Evolutionary conservation across 2,329 filamentous ascomycete genomes (phyloP), one percentile per base, ranked within the genome.

Genomic region (Sordariomycetes sp.): DNA sequence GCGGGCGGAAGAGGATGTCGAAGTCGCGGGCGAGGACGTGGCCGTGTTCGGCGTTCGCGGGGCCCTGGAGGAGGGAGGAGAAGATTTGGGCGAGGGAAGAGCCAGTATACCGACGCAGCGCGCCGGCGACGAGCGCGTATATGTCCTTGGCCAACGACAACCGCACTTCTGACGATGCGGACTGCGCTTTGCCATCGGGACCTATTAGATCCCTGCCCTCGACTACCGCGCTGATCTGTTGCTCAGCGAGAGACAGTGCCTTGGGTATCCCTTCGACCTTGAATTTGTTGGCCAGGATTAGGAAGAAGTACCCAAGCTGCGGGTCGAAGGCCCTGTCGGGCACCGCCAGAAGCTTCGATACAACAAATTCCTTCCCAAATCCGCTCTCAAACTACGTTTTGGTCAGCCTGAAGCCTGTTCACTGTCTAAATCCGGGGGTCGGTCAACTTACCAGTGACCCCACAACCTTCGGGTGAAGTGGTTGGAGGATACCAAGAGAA

Each of bases 241-340:
- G 59, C 57, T 71, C 67, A 1, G 63, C 32, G 14, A 65, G 58
- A 2, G 58, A 34, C 5, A 62, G 56, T 1, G 59, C 58, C 35
- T 58, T 61, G 18, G 60, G 60, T 50, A 62, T 61, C 40, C 60
- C 67, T 61, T 74, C 74, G 20, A 73, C 66, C 37, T 70, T 70
- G 64, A 73, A 71, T 61, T 77, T 79, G 63, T 79, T 79, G 54
- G 74, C 70, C 32, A 79, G 62, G 3, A 74, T 68, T 2, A 72
- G 70, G 12, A 77, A 65, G 12, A 78, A 65, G 57, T 48, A 63
- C 46, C 16, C 60, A 22, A 40, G 52, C 20, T 51, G 37, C 24
- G 35, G 35, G 50, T 32, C 54, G 32, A 18, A 53, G 20, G 4
- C 51, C 55, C 25, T 48, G 28, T 20, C 24, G 4, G 20, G 8